phyloP scores from a whole-genome alignment of 1,284 basidiomycete genomes.

The Vanrija pseudolonga region DNA sequence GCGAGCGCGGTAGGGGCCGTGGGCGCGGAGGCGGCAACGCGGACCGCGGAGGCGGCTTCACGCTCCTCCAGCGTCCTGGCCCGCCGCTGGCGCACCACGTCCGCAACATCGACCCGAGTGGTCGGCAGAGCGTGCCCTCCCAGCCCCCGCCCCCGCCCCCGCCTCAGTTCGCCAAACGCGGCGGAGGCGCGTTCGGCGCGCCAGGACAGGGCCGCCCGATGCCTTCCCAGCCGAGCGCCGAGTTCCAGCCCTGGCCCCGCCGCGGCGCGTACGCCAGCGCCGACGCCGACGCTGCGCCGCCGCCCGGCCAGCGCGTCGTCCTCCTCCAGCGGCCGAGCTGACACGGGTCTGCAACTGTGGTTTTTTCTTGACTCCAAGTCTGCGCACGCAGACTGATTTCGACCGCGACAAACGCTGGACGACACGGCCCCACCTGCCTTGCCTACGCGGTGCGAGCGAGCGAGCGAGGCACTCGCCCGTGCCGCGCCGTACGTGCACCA shows the following conservation, averaged over 20 bases:
- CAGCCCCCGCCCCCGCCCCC: neutral
- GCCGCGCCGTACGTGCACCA: too few species aligned
- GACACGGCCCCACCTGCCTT: too few species aligned
- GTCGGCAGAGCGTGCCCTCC: too few species aligned
- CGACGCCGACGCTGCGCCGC: slow-evolving; percentile 13
- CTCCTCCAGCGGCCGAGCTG: slow-evolving; percentile 11
- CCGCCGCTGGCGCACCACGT: slow-evolving; percentile 25
- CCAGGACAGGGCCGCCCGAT: neutral
- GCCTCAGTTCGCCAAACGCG: too few species aligned
- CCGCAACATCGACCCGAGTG: neutral
- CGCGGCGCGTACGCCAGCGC: slow-evolving; percentile 15
- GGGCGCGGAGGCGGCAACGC: slow-evolving; percentile 9
- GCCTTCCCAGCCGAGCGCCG: neutral
- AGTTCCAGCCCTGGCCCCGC: neutral
- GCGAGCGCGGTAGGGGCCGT: slow-evolving; percentile 19
- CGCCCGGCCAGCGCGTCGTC: neutral
- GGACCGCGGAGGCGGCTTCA: slow-evolving; percentile 31
- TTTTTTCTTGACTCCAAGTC: neutral
- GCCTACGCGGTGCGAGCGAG: too few species aligned
- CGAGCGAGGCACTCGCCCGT: too few species aligned
- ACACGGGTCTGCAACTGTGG: neutral
- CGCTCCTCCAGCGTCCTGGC: slow-evolving; percentile 40
- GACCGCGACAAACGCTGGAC: too few species aligned
- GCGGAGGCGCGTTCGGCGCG: neutral
- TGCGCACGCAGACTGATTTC: too few species aligned